Evolutionary conservation across 2,329 filamentous ascomycete species (phyloP), one percentile per base, ranked within the genome.

Genomic region (Colletotrichum eremochloae): DNA sequence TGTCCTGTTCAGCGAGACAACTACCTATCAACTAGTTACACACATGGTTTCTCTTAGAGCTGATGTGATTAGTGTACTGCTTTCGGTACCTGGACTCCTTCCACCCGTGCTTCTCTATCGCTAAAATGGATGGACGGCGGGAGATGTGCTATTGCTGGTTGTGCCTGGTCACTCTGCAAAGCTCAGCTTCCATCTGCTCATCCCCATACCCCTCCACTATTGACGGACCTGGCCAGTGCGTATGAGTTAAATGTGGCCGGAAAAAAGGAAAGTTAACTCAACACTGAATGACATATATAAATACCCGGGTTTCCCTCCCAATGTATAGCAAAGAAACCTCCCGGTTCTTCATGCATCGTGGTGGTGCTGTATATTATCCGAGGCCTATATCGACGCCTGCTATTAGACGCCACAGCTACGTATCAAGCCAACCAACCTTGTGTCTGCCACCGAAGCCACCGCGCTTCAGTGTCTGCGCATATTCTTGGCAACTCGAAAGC

Each of bases 221-320:
- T 55, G 64, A 58, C 46, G 65, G 31, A 31, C 42, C 18, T 53
- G 68, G 64, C 44, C 64, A 68, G 68, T 71, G 68, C 69, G 48
- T 14, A 53, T 55, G 29, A n/a, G 31, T 46, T n/a, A 36, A 31
- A 60, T 63, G 69, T 44, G 69, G 65, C 58, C 68, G 58, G 68
- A 50, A 46, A 60, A 58, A 24, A 24, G 24, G 24, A 24, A 24
- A 24, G 24, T 24, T 24, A 24, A 24, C 24, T 24, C 24, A 24
- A 24, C 24, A 24, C 24, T 24, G 24, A 24, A 24, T 46, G 18
- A 46, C 44, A 46, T 4, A 29, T 29, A 29, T 29, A 15, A 44
- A 8, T 46, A 68, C 33, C 52, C 38, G 38, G 46, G 36, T 38
- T 36, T 52, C 44, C 67, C n/a, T 55, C 18, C n/a, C 24, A 44